Base-by-base conservation (phyloP, 108 stramenopile genomes). In the Fistulifera pelliculosa region DNA sequence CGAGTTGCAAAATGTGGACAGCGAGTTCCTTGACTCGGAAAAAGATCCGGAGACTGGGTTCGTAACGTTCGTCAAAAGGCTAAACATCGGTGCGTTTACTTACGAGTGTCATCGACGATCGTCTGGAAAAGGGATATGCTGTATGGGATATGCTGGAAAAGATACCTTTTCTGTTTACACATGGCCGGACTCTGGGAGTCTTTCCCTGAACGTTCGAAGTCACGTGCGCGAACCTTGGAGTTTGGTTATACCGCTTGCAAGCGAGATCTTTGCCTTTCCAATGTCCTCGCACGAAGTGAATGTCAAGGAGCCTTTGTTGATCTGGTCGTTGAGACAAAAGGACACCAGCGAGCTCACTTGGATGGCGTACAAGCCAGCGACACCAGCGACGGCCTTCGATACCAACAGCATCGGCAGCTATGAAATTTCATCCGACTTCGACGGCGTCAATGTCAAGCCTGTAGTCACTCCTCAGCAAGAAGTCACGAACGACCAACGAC, bases 281-380 rank as follows among this genome's bases (percentile, higher is more conserved):
- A 41, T 53, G 65, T 7, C 47, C 69, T 28, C 49, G 62, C 17
- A 70, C 79, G 21, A 59, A 72, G 19, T 92, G 86, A 84, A 66
- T n/a, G 73, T 52, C 84, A 88, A 42, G 78, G 84, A 65, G 64
- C 86, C 1, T 69, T 86, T 12, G 90, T 86, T 17, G 86, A 85
- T 61, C 73, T 80, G 7, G 57, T 64, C 49, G 77, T 74, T 41
- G 63, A 77, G 45, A 61, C 42, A 8, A 31, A 41, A 43, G 40
- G 8, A 35, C 31, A 35, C 31, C 3, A 55, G 19, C 21, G 38
- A 19, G 19, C 18, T 52, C 51, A 51, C 16, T 41, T 75, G 52
- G 70, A 76, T 45, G 58, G 64, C 56, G 52, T 56, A 22, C 57
- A 49, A 12, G 80, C 77, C 56, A 44, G 77, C 31, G 54, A 71